Base-by-base conservation (phyloP, 1,139 yeast genomes). In the Hyphopichia burtonii region DNA sequence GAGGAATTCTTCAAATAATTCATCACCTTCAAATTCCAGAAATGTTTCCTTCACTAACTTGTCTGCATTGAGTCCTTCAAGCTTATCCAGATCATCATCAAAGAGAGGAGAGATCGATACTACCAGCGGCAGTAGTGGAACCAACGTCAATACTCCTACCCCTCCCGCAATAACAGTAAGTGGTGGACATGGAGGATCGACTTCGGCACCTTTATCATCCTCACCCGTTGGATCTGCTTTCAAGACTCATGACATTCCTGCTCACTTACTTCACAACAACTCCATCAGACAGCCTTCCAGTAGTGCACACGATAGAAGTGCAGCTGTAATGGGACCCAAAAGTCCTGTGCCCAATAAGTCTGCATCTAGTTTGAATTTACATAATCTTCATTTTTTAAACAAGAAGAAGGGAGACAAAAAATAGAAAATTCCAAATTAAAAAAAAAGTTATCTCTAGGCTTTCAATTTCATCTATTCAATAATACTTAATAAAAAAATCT, bases 251-350 rank as follows among this genome's bases (percentile, higher is more conserved):
- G 51, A 44, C 11, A 39, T 43, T 3, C 45, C 46, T 2, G 22
- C 44, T 5, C 44, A 41, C 28, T 36, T 47, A 33, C 8, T 41
- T 34, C 31, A 37, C 35, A 15, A 30, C 44, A 17, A 35, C 47
- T 23, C 25, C 42, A 37, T 46, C 16, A 47, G 58, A 12, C 46
- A 56, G 42, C 66, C 66, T 8, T 66, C 71, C 2, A 54, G 60
- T 34, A 62, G 68, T 46, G 72, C 73, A 2, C 53, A 63, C 6
- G 69, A 68, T 43, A 48, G 73, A 44, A 56, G 45, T 39, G 66
- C 67, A 3, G 58, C 57, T 2, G 25, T 50, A n/a, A 3, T 33
- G 15, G 37, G 37, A 6, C 28, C 28, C 9, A 50, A 49, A 8
- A 20, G 23, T 20, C 31, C 36, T 16, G 46, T 47, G 4, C 63